phyloP scores from a whole-genome alignment of 129 eudicot genomes.

The Kitagawia praeruptora region DNA sequence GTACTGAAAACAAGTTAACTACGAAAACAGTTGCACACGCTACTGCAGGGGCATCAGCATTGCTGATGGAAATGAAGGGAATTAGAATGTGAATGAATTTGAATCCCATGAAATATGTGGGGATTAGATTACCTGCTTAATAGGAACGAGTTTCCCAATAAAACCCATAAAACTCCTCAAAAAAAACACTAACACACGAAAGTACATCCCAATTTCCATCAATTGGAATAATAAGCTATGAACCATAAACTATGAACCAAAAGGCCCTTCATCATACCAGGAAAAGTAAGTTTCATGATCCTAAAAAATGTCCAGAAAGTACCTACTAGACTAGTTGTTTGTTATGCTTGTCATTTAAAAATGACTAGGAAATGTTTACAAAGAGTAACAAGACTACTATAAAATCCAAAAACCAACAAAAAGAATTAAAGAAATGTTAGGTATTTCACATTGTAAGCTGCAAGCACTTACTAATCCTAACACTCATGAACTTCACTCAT shows the following conservation, averaged over 20 bases:
- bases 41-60: neutral
- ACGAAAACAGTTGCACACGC: neutral
- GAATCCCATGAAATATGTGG: neutral
- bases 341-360: neutral
- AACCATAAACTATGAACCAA: neutral
- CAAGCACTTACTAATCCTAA: neutral
- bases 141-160: neutral
- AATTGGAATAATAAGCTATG: neutral
- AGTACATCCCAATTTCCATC: neutral
- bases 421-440: neutral
- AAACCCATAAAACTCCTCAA: neutral
- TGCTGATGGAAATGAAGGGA: neutral
- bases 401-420: neutral
- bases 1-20: neutral
- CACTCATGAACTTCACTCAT: neutral
- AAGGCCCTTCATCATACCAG: too few relatives aligned
- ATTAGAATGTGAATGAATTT: neutral
- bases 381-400: neutral
- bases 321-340: neutral
- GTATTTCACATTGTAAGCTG: neutral
- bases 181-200: neutral
- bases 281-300: too few relatives aligned
- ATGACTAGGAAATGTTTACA: neutral
- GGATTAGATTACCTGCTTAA: neutral
- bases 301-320: neutral